These are phyloP conservation scores for Lyophyllum semitale DNA, from an alignment of 768 basidiomycete species.

Conservation along the genomic window DNA sequence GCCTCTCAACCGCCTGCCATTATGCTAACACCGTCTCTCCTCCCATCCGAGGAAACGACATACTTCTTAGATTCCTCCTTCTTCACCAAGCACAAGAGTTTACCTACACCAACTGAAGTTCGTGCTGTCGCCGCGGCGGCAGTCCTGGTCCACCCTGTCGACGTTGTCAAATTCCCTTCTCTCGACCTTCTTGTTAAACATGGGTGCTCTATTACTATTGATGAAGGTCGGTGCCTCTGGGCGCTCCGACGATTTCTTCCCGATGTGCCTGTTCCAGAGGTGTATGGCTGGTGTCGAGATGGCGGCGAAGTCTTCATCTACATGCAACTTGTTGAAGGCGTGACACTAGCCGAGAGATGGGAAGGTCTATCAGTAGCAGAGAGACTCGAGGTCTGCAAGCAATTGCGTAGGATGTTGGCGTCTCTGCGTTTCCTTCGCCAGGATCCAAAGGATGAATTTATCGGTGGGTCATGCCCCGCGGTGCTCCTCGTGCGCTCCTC, in stretches of 20 bases:
- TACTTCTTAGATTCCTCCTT: no score
- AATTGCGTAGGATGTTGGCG: constrained; percentile 8
- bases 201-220: not conserved
- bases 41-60: no score
- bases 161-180: constrained; percentile 6
- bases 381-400: not conserved
- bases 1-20: no score
- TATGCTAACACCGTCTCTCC: no score
- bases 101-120: not conserved
- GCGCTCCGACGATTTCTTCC: not conserved
- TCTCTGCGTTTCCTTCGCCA: constrained; percentile 8
- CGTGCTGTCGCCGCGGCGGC: not conserved
- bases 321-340: constrained; percentile 12
- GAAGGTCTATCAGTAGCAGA: not conserved
- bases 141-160: not conserved
- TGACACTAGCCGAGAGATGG: constrained; percentile 5
- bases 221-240: constrained; percentile 15
- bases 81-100: no score
- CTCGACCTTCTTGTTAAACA: constrained; percentile 15
- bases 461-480: constrained; percentile 4
- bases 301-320: constrained; percentile 13
- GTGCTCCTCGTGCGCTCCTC: no score
- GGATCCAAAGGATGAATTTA: not conserved
- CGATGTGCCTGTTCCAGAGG: constrained; percentile 12
- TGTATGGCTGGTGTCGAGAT: constrained; percentile 16